Evolutionary conservation across 1,284 basidiomycete species (phyloP).

Genomic region (Sporisorium reilianum): DNA sequence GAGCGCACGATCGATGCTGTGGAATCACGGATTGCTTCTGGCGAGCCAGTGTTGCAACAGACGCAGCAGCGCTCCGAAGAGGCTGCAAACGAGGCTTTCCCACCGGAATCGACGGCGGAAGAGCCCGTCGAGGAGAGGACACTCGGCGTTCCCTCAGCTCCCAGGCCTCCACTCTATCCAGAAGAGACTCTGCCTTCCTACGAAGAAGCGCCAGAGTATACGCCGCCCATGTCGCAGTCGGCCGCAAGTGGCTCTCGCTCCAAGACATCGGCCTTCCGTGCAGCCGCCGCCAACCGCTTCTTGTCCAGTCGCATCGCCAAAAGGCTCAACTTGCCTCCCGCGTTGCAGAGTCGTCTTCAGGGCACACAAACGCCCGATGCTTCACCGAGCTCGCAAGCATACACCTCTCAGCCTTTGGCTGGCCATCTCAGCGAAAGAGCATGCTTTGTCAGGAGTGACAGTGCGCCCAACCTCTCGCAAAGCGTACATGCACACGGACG

Average conservation of each 20-base stretch:
- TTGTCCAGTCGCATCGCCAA: constrained; percentile 43
- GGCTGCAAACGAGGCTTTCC: background rate
- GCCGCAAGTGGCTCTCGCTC: constrained; percentile 23
- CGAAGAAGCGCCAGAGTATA: constrained; percentile 44
- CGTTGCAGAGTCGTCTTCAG: constrained; percentile 37
- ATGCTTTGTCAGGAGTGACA: constrained; percentile 40
- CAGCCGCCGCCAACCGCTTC: constrained; percentile 45
- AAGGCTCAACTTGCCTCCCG: constrained; percentile 38
- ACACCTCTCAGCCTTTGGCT: background rate
- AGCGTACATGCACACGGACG: constrained; percentile 1
- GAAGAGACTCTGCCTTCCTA: constrained; percentile 37
- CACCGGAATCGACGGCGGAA: background rate
- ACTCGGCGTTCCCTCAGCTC: constrained; percentile 6
- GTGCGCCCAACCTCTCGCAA: constrained; percentile 33
- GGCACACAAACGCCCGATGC: constrained; percentile 29
- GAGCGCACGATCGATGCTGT: constrained; percentile 20
- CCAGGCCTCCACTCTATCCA: constrained; percentile 41
- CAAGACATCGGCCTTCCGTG: constrained; percentile 31
- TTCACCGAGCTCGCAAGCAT: constrained; percentile 1
- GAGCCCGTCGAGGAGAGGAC: constrained; percentile 5
- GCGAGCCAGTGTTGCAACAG: background rate
- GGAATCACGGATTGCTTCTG: background rate
- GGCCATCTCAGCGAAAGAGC: background rate
- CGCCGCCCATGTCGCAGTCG: constrained; percentile 28
- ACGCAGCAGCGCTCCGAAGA: background rate